Base-by-base conservation (phyloP, 768 basidiomycete genomes). In the Pulveroboletus sp. region DNA sequence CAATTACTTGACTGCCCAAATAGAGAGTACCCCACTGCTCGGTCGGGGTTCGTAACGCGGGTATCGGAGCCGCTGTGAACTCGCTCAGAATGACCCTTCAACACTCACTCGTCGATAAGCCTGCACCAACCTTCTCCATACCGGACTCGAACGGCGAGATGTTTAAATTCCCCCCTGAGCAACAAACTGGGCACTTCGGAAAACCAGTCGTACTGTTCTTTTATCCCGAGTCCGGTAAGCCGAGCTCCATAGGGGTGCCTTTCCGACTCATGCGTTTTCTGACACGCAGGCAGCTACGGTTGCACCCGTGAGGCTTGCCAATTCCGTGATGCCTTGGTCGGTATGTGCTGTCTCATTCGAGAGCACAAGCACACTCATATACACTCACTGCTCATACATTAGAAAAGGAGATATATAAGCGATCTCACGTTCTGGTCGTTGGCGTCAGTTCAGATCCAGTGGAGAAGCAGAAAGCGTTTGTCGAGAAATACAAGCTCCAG, bases 261-360 rank as follows among this genome's bases (percentile, higher is more conserved):
- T 39, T 52, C 2, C 4, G 17, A 41, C 41, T 37, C 24, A 30
- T 47, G 24, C n/a, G 24, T 28, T 41, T 21, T 53, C 28, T 17
- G 21, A 39, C 32, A 38, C 39, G 40, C 64, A 83, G 87, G 83
- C 6, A 80, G 87, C 2, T 83, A 73, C 44, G 89, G 85, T 6
- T 92, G 91, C 67, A 93, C 87, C 15, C 83, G 77, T 59, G 83
- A 93, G 66, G 89, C 85, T 2, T 91, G 89, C 59, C 75, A 82
- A 46, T 91, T 93, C 67, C 79, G 90, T 24, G 86, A 93, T 70
- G 88, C 88, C 4, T 69, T 88, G 38, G 78, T 72, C 32, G 80
- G 86, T 86, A 50, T 49, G 78, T 63, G 4, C 27, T 21, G 5
- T 47, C 40, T 13, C 44, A 17, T 40, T 17, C 31, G 39, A 53